These are phyloP conservation scores for Filobasidium wieringae DNA, from an alignment of 768 basidiomycete genomes.

Conservation along the genomic window DNA sequence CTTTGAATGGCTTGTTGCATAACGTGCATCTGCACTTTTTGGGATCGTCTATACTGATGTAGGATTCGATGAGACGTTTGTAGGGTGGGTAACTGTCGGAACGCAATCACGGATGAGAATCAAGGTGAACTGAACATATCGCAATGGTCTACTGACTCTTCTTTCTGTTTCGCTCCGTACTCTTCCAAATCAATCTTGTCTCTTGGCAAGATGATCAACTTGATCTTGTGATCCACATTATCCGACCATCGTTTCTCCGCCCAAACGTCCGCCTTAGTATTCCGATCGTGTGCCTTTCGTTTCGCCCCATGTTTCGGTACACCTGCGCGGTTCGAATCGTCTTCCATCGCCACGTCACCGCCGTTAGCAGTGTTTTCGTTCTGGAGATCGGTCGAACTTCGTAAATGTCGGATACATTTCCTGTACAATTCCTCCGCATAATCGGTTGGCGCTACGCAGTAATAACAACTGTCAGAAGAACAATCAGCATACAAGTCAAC, in stretches of 20 bases:
- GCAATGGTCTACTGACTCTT: constrained; percentile 53
- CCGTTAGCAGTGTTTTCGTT: constrained; percentile 8
- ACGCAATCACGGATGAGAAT: constrained; percentile 22
- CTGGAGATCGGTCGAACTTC: constrained; percentile 7
- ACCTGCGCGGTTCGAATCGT: not conserved
- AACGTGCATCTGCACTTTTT: constrained; percentile 88
- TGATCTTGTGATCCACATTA: constrained; percentile 74
- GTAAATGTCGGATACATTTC: constrained; percentile 80
- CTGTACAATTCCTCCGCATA: constrained; percentile 90
- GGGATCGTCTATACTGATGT: constrained; percentile 61
- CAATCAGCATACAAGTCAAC: too few species aligned
- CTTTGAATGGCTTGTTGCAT: constrained; percentile 95
- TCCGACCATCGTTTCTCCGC: constrained; percentile 66
- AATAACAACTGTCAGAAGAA: constrained; percentile 98
- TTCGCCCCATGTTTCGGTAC: constrained; percentile 5
- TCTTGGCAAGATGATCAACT: constrained; percentile 58
- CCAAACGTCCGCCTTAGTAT: constrained; percentile 38
- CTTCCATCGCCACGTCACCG: constrained; percentile 14
- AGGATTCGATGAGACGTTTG: constrained; percentile 58
- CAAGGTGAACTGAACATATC: constrained; percentile 1
- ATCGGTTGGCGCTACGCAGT: constrained; percentile 85
- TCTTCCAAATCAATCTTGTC: constrained; percentile 71
- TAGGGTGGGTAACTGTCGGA: constrained; percentile 37
- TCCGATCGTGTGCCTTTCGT: constrained; percentile 40
- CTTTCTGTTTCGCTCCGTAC: constrained; percentile 78